Evolutionary conservation across 2,329 filamentous ascomycete species (phyloP), one percentile per base, ranked within the genome.

Genomic region (Periconia digitata): DNA sequence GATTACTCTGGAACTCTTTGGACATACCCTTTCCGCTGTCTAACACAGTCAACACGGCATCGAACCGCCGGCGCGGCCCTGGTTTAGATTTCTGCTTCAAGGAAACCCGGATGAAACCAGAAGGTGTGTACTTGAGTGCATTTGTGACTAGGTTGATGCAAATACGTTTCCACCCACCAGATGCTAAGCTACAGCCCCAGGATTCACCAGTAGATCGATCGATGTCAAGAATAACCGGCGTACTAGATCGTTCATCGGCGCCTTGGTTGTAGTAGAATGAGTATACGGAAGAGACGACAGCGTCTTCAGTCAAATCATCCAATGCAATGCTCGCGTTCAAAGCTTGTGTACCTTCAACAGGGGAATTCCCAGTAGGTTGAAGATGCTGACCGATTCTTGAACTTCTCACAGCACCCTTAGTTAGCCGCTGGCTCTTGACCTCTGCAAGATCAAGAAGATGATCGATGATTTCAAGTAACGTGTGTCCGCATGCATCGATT

Each of bases 261-360:
- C n/a, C n/a, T n/a, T n/a, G n/a, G n/a, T n/a, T n/a, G n/a, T n/a
- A n/a, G n/a, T n/a, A n/a, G n/a, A n/a, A n/a, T n/a, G n/a, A n/a
- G n/a, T n/a, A n/a, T n/a, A n/a, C n/a, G n/a, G n/a, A n/a, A n/a
- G n/a, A 76, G 51, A 81, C 78, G 3, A 81, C 72, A 0, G 78
- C 77, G 47, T 81, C 78, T 56, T 81, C 79, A 1, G 74, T 73
- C 10, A 81, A 54, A 2, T 74, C 64, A 15, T 74, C 72, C 0
- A 81, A 59, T 47, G 79, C 74, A 0, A 75, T 54, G 17, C n/a
- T 65, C 55, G 8, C 65, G 62, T 6, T 67, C 67, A 24, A 69
- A 62, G 43, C 67, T 71, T 16, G 72, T 50, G 5, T 55, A 50
- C 3, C 64, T 49, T 35, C 66, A n/a, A n/a, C n/a, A n/a, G n/a